phyloP scores from a whole-genome alignment of 768 basidiomycete species.

The Cyclocybe cylindracea region DNA sequence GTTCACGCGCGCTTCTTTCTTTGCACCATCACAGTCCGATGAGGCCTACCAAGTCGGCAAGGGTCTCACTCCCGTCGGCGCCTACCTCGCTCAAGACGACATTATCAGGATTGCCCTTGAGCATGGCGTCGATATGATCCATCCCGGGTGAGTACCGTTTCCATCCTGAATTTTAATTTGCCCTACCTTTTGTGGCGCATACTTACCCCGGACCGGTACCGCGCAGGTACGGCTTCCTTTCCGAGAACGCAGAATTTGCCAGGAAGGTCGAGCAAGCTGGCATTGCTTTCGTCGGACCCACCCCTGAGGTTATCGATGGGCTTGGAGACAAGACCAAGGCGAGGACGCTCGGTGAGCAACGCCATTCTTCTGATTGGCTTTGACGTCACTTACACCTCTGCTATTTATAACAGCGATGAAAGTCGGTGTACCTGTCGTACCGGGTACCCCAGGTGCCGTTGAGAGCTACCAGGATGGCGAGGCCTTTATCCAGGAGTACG shows the following conservation, averaged over 20 bases:
- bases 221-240: constrained; percentile 93
- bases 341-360: constrained; percentile 69
- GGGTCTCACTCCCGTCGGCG: constrained; percentile 93
- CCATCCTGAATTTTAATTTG: background rate
- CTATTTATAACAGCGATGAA: constrained; percentile 63
- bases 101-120: constrained; percentile 96
- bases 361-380: constrained; percentile 3
- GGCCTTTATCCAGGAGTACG: constrained; percentile 91
- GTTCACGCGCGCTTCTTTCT: too few species aligned
- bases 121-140: constrained; percentile 99
- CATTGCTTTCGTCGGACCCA: constrained; percentile 93
- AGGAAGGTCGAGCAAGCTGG: constrained; percentile 97
- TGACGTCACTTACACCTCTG: constrained; percentile 6
- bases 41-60: constrained; percentile 99
- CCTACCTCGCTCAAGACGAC: constrained; percentile 96
- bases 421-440: constrained; percentile 93
- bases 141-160: constrained; percentile 73
- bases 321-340: constrained; percentile 99
- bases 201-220: background rate
- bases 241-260: constrained; percentile 97
- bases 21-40: constrained; percentile 65
- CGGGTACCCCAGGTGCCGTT: constrained; percentile 97
- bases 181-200: background rate
- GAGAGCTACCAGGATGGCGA: constrained; percentile 76
- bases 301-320: constrained; percentile 95